phyloP scores from a whole-genome alignment of 2,329 filamentous ascomycete genomes.

The Shiraia bambusicola region DNA sequence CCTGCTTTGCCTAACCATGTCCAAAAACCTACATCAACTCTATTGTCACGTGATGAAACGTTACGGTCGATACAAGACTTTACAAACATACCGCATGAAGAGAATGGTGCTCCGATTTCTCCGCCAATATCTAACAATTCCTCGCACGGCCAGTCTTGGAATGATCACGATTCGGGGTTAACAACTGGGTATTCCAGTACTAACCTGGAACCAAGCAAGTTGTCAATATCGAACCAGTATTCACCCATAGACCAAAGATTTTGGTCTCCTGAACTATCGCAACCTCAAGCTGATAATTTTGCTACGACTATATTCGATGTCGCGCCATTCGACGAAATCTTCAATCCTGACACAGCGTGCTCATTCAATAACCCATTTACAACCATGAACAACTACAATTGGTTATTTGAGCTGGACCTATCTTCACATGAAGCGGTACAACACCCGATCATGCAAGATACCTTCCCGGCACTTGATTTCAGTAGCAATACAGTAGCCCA shows the following conservation, averaged over 20 bases:
- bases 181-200: constrained; percentile 20
- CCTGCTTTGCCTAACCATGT: constrained; percentile 24
- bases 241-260: constrained; percentile 34
- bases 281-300: constrained; percentile 29
- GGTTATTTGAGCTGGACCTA: constrained; percentile 58
- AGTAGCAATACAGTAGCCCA: constrained; percentile 17
- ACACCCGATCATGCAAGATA: constrained; percentile 20
- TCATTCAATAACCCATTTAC: constrained; percentile 68
- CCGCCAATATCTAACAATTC: constrained; percentile 37
- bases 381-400: constrained; percentile 63
- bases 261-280: constrained; percentile 36
- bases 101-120: constrained; percentile 35
- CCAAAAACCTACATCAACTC: constrained; percentile 7
- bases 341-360: constrained; percentile 62
- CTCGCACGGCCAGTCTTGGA: constrained; percentile 27
- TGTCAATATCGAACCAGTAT: constrained; percentile 21
- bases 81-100: constrained; percentile 19
- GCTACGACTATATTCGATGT: constrained; percentile 27
- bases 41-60: constrained; percentile 8
- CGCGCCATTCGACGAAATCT: constrained; percentile 55
- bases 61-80: constrained; percentile 26
- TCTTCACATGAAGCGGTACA: constrained; percentile 19
- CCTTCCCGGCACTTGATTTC: constrained; percentile 27
- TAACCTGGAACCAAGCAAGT: constrained; percentile 18
- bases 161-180: constrained; percentile 34